Evolutionary conservation across 2,329 filamentous ascomycete species (phyloP).

Genomic region (Aspergillus sp.): DNA sequence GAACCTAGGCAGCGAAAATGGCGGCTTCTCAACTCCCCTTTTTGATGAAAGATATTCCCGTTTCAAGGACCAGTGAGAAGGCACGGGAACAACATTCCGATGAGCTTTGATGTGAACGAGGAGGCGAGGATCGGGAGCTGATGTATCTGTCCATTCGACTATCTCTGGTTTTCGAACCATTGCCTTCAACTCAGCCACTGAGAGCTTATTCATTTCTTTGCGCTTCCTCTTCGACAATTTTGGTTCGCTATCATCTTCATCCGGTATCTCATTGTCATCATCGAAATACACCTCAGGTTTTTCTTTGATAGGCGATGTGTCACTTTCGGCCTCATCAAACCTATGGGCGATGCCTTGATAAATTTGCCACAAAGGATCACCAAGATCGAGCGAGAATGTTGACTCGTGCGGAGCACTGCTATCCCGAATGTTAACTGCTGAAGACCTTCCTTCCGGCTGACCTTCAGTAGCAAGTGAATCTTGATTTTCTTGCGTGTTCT

Average conservation of each 20-base stretch:
- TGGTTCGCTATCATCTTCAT: constrained; percentile 59
- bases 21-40: constrained; percentile 89
- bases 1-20: constrained; percentile 88
- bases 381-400: constrained; percentile 48
- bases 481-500: constrained; percentile 20
- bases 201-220: constrained; percentile 85
- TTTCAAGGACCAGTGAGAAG: constrained; percentile 90
- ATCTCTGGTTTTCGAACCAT: constrained; percentile 85
- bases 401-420: constrained; percentile 42
- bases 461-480: constrained; percentile 5
- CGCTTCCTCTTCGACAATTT: constrained; percentile 92
- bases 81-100: constrained; percentile 91
- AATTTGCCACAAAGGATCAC: constrained; percentile 73
- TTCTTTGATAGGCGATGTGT: constrained; percentile 59
- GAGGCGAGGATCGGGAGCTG: constrained; percentile 78
- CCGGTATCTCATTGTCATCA: constrained; percentile 78
- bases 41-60: constrained; percentile 96
- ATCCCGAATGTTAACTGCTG: constrained; percentile 7
- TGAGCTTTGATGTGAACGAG: constrained; percentile 93
- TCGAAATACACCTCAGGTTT: constrained; percentile 80
- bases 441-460: constrained; percentile 4
- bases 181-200: constrained; percentile 91
- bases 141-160: constrained; percentile 96
- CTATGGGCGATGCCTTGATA: constrained; percentile 77
- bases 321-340: constrained; percentile 62